Evolutionary conservation across 2,329 filamentous ascomycete genomes (phyloP).

Genomic region (Fusarium chaquense): DNA sequence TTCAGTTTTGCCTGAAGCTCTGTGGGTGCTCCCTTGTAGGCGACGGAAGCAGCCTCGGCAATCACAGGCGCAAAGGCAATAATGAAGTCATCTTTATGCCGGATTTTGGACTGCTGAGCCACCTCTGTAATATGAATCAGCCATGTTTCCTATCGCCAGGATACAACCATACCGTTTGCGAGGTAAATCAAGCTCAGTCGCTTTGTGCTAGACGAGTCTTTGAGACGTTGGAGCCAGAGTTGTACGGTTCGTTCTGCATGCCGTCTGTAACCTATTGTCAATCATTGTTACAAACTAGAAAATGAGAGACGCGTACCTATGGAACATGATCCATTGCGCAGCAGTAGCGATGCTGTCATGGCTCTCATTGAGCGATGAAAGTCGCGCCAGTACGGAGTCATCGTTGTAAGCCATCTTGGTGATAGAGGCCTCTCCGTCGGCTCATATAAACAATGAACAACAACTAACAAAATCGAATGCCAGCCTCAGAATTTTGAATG

Average conservation of each 20-base stretch:
- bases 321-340: conserved; percentile 99
- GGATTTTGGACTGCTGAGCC: conserved; percentile 93
- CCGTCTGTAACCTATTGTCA: conserved; percentile 66
- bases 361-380: conserved; percentile 94
- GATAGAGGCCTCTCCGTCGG: neutral
- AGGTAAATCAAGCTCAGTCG: conserved; percentile 93
- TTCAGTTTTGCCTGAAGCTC: conserved; percentile 90
- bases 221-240: conserved; percentile 90
- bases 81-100: conserved; percentile 92
- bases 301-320: conserved; percentile 72
- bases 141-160: neutral
- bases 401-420: conserved; percentile 89
- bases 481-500: conserved; percentile 11
- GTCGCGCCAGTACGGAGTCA: conserved; percentile 93
- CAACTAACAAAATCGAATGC: neutral
- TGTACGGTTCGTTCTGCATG: conserved; percentile 92
- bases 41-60: conserved; percentile 87
- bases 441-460: conserved; percentile 3
- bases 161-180: conserved; percentile 78
- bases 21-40: conserved; percentile 87
- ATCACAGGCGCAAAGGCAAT: conserved; percentile 92
- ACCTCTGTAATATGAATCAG: conserved; percentile 73
- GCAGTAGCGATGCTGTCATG: conserved; percentile 97
- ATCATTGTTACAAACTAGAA: neutral
- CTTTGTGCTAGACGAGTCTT: conserved; percentile 87